Percentiles rank a stretch among this genome's conserved stretches.
Conservation (phyloP, 2,329 filamentous ascomycete genomes). For the Aureobasidium sp. region DNA sequence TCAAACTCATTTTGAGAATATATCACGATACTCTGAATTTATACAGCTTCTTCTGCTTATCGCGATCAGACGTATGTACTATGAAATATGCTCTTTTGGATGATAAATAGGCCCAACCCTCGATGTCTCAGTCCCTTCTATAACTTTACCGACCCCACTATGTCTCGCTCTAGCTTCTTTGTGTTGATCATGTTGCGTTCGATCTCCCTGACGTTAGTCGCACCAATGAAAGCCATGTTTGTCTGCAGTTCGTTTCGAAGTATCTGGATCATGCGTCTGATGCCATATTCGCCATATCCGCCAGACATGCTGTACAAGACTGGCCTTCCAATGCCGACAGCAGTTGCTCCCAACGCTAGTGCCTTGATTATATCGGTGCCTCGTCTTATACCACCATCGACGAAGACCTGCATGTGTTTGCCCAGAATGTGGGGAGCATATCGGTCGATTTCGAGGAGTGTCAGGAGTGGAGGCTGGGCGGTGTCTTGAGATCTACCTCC, state of each 20-base stretch:
- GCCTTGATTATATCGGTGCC: slow-evolving; percentile 61
- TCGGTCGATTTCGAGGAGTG: slow-evolving; percentile 55
- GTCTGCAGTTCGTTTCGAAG: slow-evolving; percentile 52
- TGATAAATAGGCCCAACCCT: no score
- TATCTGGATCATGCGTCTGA: slow-evolving; percentile 41
- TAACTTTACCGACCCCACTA: slow-evolving; percentile 10
- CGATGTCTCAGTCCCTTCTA: not conserved
- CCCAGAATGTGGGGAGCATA: slow-evolving; percentile 53
- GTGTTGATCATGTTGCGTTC: slow-evolving; percentile 12
- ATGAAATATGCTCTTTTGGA: no score
- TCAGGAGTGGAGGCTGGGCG: slow-evolving; percentile 49
- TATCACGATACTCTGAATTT: not conserved
- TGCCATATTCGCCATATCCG: slow-evolving; percentile 46
- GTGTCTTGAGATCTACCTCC: slow-evolving; percentile 46
- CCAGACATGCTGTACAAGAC: slow-evolving; percentile 48
- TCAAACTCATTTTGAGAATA: not conserved
- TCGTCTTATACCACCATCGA: slow-evolving; percentile 58
- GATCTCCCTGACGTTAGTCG: slow-evolving; percentile 43
- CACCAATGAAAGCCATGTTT: slow-evolving; percentile 56
- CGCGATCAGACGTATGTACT: no score
- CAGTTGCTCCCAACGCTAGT: slow-evolving; percentile 54
- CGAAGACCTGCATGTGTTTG: slow-evolving; percentile 47
- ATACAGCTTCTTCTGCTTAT: not conserved
- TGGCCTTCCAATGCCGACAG: slow-evolving; percentile 35
- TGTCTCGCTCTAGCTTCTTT: not conserved